Base-by-base conservation (phyloP, 1,284 basidiomycete species). In the Pseudozyma tsukubaensis region DNA sequence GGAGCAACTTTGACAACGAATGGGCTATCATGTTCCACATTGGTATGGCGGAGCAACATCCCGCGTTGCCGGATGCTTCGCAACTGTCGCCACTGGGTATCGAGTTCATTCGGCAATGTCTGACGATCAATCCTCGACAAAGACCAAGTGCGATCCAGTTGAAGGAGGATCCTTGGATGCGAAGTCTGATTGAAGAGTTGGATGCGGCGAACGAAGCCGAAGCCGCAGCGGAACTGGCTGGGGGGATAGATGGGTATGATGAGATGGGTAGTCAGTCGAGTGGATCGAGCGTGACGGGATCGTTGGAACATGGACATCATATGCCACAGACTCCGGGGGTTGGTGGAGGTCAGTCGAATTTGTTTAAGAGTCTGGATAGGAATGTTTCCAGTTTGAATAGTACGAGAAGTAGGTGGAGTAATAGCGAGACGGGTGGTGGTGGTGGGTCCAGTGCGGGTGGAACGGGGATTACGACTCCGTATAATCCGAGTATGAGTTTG, bases 21-120 rank as follows among this genome's bases (percentile, higher is more conserved):
- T 99, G 97, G 95, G 94, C 94, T 6, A 96, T 97, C 86, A 97
- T 97, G 95, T 98, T 97, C 88, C 95, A 97, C 84, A 97, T 97
- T 53, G 95, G 96, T 54, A 94, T 98, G 61, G 94, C 96, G 1
- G 96, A 94, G 8, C 93, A 99, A 82, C 94, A 97, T 82, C 97
- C 97, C 9, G 95, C 94, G 3, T 86, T 99, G 13, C 97, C 97
- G 1, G 94, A 97, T 69, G 89, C 92, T 4, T 90, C 90, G 53
- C 94, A 99, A 85, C 89, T 99, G 42, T 92, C 93, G 79, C 91
- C 92, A 43, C 85, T 92, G 49, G 97, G 97, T 32, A 96, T 98
- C 83, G 91, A 92, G 84, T 99, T 99, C 85, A 94, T 98, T 85
- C 91, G 93, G 61, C 90, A 91, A 79, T 98, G 96, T 85, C 87